These are phyloP conservation scores for Syncephalis fuscata DNA, from an alignment of 371 early-diverging fungal genomes.

Conservation along the genomic window DNA sequence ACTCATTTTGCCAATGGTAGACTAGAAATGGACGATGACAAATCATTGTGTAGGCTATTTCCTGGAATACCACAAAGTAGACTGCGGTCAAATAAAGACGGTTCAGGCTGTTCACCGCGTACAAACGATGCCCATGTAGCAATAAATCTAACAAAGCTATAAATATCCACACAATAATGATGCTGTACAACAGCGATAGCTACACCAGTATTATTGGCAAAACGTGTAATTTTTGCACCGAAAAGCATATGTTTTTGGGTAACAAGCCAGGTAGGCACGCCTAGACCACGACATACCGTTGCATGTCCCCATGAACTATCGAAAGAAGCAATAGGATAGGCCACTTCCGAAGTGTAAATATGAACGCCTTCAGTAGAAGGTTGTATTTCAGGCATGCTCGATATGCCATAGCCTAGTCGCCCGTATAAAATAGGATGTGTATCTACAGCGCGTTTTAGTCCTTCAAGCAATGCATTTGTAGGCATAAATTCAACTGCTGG, in stretches of 20 bases:
- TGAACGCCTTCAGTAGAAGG: neutral
- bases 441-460: neutral
- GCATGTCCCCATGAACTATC: neutral
- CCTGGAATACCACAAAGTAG: too few relatives aligned
- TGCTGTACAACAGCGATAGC: neutral
- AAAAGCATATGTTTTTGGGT: neutral
- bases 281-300: neutral
- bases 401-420: neutral
- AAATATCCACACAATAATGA: neutral
- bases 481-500: neutral
- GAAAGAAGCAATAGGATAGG: neutral
- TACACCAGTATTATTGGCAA: neutral
- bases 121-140: neutral
- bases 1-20: too few relatives aligned
- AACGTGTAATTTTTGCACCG: neutral
- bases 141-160: neutral
- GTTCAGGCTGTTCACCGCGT: neutral
- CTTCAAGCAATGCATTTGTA: neutral
- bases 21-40: too few relatives aligned
- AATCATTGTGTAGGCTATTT: too few relatives aligned
- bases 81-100: too few relatives aligned
- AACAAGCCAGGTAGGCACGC: neutral
- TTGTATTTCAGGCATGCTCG: neutral
- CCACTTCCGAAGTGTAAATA: neutral
- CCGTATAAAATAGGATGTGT: neutral